Evolutionary conservation across 495 filamentous ascomycete genomes (phyloP), one percentile per base, ranked within the genome.

Genomic region (Daldinia concentrica): DNA sequence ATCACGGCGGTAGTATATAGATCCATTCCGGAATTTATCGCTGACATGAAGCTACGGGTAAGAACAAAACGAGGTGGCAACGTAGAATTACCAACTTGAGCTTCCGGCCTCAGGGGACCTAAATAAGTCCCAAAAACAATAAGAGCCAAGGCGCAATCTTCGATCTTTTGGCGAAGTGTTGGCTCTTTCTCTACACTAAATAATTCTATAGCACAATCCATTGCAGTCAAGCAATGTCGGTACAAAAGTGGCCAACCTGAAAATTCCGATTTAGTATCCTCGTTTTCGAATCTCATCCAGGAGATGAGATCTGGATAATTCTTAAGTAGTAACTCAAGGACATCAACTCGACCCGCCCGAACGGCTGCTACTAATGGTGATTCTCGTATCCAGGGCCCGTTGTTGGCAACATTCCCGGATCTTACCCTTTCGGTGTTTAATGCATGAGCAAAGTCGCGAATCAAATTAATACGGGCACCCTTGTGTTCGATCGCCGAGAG

Each of bases 331-430:
- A 30, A 14, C 11, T 61, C 9, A 2, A 61, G 26, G 58, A 61
- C 32, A 27, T 45, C 19, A 19, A n/a, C 6, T 19, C 64, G 57
- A n/a, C 58, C 57, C 17, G 6, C 11, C 34, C 36, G 27, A 6
- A 61, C 48, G 3, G 57, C 57, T n/a, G 17, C 17, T 29, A 61
- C 57, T 26, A 61, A 58, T 17, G 50, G 48, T 3, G 63, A 56
- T 19, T 66, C 55, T n/a, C 12, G 6, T 26, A 6, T 19, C 27
- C 48, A 27, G 3, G 14, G 37, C 4, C 22, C 37, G 0, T 6
- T 8, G 17, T 45, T 48, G 0, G n/a, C 0, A 22, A 1, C 24
- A n/a, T 54, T 54, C 7, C 36, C 22, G 4, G 41, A 19, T 17
- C 15, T n/a, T 1, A 8, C 4, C 1, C 26, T n/a, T 15, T 12